Base-by-base conservation (phyloP, 1,139 yeast species). In the Hemisphaericaspora subhashii region DNA sequence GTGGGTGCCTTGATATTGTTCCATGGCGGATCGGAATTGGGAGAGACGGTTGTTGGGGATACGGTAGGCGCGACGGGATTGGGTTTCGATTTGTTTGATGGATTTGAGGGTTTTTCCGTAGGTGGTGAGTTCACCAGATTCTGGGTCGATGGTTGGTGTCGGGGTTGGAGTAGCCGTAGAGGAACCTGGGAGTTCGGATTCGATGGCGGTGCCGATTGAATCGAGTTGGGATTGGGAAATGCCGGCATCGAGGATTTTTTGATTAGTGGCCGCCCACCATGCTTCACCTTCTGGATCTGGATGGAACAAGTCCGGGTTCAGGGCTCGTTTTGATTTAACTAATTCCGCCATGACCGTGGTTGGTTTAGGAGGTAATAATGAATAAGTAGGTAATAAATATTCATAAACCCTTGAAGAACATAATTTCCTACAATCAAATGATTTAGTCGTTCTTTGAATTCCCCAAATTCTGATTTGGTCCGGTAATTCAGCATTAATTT, bases 351-450 rank as follows among this genome's bases (percentile, higher is more conserved):
- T 68, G 10, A 76, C 72, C 21, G 88, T 73, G 33, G 72, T 68
- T 9, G 95, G 95, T 55, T 85, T 83, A n/a, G 98, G 96, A 3
- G 95, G 95, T 43, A 92, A 66, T 48, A 92, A 79, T 1, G 95
- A 80, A 60, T 87, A 89, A 0, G 95, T 86, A 28, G 98, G 98
- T 55, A 92, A 75, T 52, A 94, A 67, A 58, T 92, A 92, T 67
- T 92, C 99, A 60, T 92, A 92, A 45, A 94, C 75, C 60, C 99
- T 78, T 9, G 96, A 88, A 4, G 95, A 84, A 63, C 98, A 94
- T 85, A 89, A 80, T 60, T 88, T 90, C 50, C 98, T 76, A 63
- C 98, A 90, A 60, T 92, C 98, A 62, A 94, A 92, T 0, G 94
- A 80, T 55, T 87, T 87, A 59, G 90, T 89, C 7, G 90, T 86